These are phyloP conservation scores for Talaromyces sp. DNA, from an alignment of 2,329 filamentous ascomycete species.

Conservation along the genomic window DNA sequence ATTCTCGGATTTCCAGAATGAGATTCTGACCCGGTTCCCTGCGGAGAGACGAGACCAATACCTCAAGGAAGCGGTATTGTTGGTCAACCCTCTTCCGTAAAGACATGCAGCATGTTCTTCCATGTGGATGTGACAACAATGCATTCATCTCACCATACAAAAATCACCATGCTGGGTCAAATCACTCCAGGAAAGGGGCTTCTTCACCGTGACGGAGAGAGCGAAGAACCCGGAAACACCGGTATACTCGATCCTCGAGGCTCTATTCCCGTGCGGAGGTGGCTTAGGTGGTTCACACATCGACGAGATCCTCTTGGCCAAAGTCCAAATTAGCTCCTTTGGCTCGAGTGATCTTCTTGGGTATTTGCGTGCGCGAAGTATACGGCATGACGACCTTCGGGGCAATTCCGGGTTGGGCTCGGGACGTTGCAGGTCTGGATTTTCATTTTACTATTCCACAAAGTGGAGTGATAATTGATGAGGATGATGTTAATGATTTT, in stretches of 20 bases:
- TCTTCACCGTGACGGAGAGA: not conserved
- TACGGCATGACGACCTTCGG: not conserved
- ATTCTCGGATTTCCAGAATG: not conserved
- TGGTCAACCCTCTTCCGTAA: not conserved
- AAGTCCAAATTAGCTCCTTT: slow-evolving; percentile 6
- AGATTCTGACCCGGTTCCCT: not conserved
- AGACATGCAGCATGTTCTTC: not conserved
- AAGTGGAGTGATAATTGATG: slow-evolving; percentile 1
- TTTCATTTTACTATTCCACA: not conserved
- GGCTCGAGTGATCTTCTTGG: slow-evolving; percentile 1
- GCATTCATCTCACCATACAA: slow-evolving; percentile 1
- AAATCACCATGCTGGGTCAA: slow-evolving; percentile 2
- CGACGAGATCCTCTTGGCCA: not conserved
- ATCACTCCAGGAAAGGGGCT: not conserved
- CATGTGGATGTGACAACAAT: not conserved
- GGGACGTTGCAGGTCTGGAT: not conserved
- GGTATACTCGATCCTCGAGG: not conserved
- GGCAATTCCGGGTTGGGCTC: not conserved
- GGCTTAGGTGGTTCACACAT: not conserved
- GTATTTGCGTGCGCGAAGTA: slow-evolving; percentile 1
- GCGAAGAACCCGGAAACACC: not conserved
- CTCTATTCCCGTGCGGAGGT: not conserved
- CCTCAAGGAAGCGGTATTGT: not conserved
- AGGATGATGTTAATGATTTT: not conserved
- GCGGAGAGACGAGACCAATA: not conserved